Percentiles rank a stretch among this genome's conserved stretches.
Conservation (phyloP, 768 basidiomycete genomes). For the Asterophora parasitica region DNA sequence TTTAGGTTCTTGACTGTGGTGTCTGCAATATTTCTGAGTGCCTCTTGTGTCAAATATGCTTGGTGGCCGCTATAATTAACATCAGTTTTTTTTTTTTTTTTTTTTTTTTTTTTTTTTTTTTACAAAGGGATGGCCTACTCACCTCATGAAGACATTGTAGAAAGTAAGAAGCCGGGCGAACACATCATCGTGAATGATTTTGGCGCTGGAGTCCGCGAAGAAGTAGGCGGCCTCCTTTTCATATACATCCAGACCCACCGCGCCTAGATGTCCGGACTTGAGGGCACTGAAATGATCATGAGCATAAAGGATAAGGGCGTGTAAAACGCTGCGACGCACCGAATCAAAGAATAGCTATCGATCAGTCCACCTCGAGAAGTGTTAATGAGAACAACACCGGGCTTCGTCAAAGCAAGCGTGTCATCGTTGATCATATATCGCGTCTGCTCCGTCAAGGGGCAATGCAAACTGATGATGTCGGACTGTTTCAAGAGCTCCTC, state of each 20-base stretch:
- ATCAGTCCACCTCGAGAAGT: constrained; percentile 40
- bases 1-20: constrained; percentile 34
- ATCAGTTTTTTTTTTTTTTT: too few species aligned
- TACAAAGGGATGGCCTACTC: too few species aligned
- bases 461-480: constrained; percentile 40
- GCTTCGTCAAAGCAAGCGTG: constrained; percentile 33
- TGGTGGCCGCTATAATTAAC: constrained; percentile 33
- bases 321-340: constrained; percentile 19
- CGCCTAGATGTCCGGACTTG: constrained; percentile 34
- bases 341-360: constrained; percentile 36
- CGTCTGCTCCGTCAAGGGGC: constrained; percentile 32
- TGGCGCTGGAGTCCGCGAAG: constrained; percentile 38
- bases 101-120: too few species aligned
- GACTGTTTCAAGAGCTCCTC: constrained; percentile 31
- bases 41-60: constrained; percentile 38
- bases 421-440: constrained; percentile 39
- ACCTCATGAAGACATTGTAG: constrained; percentile 44
- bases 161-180: constrained; percentile 42
- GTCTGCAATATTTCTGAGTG: constrained; percentile 34
- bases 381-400: constrained; percentile 37
- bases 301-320: not conserved
- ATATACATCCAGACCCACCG: constrained; percentile 42
- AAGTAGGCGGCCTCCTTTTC: constrained; percentile 38
- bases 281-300: constrained; percentile 22
- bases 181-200: constrained; percentile 40